phyloP scores from a whole-genome alignment of 2,329 filamentous ascomycete genomes.

The Phaeoacremonium minimum region DNA sequence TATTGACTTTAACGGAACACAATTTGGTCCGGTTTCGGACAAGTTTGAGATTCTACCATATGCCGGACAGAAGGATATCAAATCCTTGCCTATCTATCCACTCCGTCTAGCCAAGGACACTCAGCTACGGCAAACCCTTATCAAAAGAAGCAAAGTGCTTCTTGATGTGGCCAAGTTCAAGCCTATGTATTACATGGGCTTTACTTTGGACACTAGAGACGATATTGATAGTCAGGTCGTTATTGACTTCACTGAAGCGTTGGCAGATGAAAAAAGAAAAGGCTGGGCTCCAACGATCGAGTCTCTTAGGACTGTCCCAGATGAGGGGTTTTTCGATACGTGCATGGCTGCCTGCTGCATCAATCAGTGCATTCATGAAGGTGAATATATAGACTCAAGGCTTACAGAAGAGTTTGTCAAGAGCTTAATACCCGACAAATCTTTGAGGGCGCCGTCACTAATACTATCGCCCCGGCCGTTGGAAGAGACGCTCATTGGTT shows the following conservation, averaged over 20 bases:
- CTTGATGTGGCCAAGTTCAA: slow-evolving; percentile 11
- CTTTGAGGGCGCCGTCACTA: too few species aligned
- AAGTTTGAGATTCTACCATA: slow-evolving; percentile 16
- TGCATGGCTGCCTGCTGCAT: slow-evolving; percentile 8
- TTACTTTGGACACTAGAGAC: slow-evolving; percentile 14
- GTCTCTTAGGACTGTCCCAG: not conserved
- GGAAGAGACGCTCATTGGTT: too few species aligned
- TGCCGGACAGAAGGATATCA: slow-evolving; percentile 17
- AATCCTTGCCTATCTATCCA: slow-evolving; percentile 18
- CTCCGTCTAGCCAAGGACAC: slow-evolving; percentile 8
- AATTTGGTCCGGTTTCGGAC: slow-evolving; percentile 17
- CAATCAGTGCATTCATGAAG: slow-evolving; percentile 1
- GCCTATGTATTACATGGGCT: slow-evolving; percentile 22
- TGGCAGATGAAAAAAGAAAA: slow-evolving; percentile 6
- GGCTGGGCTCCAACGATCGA: not conserved
- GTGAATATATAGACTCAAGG: slow-evolving; percentile 6
- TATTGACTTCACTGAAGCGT: slow-evolving; percentile 22
- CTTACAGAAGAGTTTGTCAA: slow-evolving; percentile 7
- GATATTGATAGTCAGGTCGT: slow-evolving; percentile 25
- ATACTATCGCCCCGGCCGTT: too few species aligned
- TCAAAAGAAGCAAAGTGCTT: slow-evolving; percentile 15
- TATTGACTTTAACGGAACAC: slow-evolving; percentile 25
- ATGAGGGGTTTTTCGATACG: not conserved
- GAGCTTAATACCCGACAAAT: slow-evolving; percentile 8
- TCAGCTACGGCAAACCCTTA: slow-evolving; percentile 9